A percentile compares a stretch with the other conserved stretches of the same genome.
Conservation (phyloP, 352 stramenopile species). For the Pythium dissimile region DNA sequence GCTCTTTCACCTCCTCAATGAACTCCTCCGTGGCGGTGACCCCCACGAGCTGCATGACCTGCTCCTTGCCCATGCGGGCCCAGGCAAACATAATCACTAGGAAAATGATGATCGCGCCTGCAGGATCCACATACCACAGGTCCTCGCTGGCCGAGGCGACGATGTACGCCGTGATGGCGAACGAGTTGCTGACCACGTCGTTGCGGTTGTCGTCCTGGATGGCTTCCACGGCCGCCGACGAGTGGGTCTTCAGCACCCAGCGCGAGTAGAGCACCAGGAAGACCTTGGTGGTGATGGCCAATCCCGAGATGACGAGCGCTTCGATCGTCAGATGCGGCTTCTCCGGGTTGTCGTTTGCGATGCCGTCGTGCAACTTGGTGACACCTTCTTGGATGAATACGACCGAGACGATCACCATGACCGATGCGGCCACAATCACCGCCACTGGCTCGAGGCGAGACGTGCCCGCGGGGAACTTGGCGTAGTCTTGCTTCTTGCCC, state of each 20-base stretch:
- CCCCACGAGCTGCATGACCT: conserved; percentile 83
- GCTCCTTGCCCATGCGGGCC: conserved; percentile 89
- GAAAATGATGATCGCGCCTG: conserved; percentile 92
- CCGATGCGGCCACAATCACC: conserved; percentile 88
- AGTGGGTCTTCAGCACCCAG: conserved; percentile 50
- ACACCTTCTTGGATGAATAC: conserved; percentile 70
- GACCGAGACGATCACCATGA: conserved; percentile 92
- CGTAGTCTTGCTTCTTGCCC: conserved; percentile 70
- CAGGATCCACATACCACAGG: conserved; percentile 89
- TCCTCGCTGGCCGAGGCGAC: conserved; percentile 39
- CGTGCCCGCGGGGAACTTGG: conserved; percentile 92
- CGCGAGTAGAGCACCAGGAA: conserved; percentile 60
- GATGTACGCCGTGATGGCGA: conserved; percentile 79
- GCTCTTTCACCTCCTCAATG: conserved; percentile 81
- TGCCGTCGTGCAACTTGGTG: conserved; percentile 41
- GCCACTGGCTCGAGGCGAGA: conserved; percentile 90
- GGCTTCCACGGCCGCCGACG: conserved; percentile 45
- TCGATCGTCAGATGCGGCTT: conserved; percentile 82
- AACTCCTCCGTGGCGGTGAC: conserved; percentile 79
- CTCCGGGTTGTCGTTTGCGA: conserved; percentile 53
- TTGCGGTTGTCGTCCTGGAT: conserved; percentile 94
- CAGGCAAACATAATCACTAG: conserved; percentile 93
- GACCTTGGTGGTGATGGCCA: conserved; percentile 69
- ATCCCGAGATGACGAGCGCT: conserved; percentile 78
- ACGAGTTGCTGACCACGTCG: conserved; percentile 90